Conservation (phyloP, 2,329 filamentous ascomycete genomes). For the Didymosphaeria variabile region DNA sequence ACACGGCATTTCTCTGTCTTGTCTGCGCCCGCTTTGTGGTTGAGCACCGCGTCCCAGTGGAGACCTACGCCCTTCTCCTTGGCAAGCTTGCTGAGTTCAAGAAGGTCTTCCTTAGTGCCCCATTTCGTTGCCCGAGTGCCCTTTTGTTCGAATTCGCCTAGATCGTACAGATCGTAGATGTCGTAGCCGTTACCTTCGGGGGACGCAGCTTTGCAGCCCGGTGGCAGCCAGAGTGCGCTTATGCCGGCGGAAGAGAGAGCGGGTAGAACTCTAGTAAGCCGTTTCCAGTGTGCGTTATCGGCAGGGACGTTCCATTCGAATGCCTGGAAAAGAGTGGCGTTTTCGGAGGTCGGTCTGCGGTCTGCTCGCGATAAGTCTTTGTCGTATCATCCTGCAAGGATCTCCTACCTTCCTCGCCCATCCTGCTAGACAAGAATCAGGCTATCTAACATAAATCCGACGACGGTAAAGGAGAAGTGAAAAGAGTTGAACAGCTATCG, state of each 20-base stretch:
- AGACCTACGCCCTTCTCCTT: conserved; percentile 64
- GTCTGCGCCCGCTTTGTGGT: conserved; percentile 76
- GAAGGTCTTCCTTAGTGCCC: conserved; percentile 70
- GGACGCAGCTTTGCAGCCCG: conserved; percentile 73
- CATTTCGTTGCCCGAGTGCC: conserved; percentile 71
- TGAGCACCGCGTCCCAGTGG: conserved; percentile 76
- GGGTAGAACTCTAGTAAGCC: conserved; percentile 63
- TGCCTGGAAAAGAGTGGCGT: conserved; percentile 68
- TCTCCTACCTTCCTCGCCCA: conserved; percentile 39
- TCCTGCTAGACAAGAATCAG: conserved; percentile 15
- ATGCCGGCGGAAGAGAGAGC: conserved; percentile 68
- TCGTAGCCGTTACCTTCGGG: conserved; percentile 69
- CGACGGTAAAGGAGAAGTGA: neutral
- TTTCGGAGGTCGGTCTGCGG: conserved; percentile 42
- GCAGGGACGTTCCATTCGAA: conserved; percentile 78
- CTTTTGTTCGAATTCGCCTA: conserved; percentile 79
- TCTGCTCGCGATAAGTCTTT: conserved; percentile 29
- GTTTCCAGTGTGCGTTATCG: conserved; percentile 67
- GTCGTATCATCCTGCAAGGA: neutral
- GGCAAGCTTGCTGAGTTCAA: conserved; percentile 61
- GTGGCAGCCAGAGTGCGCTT: conserved; percentile 68
- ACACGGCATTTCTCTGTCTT: conserved; percentile 69
- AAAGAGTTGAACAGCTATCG: neutral
- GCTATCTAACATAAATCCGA: neutral
- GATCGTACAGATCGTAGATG: conserved; percentile 73